These are phyloP conservation scores for Mrakia frigida DNA, from an alignment of 768 basidiomycete species.

Conservation along the genomic window DNA sequence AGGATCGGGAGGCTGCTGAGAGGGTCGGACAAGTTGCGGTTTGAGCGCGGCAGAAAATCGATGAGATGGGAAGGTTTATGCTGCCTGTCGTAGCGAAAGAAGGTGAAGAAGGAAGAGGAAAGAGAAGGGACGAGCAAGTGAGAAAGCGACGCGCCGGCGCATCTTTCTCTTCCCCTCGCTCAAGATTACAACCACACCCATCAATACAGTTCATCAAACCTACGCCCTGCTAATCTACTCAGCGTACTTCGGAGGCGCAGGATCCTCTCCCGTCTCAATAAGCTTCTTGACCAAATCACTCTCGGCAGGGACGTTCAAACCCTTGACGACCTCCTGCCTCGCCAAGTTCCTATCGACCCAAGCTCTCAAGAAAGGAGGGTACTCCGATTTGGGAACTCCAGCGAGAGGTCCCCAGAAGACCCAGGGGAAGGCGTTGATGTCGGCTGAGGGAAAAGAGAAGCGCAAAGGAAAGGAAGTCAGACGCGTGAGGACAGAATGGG, in stretches of 20 bases:
- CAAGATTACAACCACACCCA: no score
- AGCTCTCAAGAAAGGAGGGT: slow-evolving; percentile 16
- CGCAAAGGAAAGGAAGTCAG: neutral
- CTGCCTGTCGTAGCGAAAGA: no score
- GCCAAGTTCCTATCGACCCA: slow-evolving; percentile 29
- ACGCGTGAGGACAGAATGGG: neutral
- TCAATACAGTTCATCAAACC: no score
- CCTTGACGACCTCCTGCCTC: slow-evolving; percentile 9
- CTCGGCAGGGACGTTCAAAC: neutral
- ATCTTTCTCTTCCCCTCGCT: no score
- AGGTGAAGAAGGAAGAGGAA: no score
- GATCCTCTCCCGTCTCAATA: neutral
- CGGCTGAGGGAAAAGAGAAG: neutral
- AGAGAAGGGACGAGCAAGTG: no score
- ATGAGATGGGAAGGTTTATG: no score
- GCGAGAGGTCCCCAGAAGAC: slow-evolving; percentile 28
- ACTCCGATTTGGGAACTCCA: slow-evolving; percentile 1
- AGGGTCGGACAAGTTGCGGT: no score
- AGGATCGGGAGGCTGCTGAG: no score
- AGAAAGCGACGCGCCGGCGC: no score
- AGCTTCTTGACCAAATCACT: neutral
- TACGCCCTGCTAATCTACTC: neutral
- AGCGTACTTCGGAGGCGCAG: slow-evolving; percentile 1
- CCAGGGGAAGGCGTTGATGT: slow-evolving; percentile 32
- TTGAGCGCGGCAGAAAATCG: no score